These are phyloP conservation scores for Betula pendula DNA, from an alignment of 306 rosid species.

Conservation along the genomic window DNA sequence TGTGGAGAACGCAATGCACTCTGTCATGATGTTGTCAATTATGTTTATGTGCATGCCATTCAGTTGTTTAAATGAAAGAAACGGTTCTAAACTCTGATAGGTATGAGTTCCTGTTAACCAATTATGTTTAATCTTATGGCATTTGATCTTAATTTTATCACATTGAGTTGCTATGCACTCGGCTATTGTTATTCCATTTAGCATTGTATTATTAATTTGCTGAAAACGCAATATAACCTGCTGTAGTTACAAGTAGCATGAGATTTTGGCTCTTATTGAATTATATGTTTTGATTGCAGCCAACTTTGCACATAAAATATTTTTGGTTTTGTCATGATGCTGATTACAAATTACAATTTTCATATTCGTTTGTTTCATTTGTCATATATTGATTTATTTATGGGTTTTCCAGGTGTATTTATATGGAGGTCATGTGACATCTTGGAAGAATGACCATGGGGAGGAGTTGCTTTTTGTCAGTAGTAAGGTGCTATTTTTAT, in stretches of 20 bases:
- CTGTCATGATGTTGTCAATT: neutral
- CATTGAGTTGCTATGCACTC: neutral
- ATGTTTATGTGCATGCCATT: neutral
- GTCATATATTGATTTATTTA: neutral
- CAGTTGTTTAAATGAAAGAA: neutral
- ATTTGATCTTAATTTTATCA: neutral
- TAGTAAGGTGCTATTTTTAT: conserved; percentile 64
- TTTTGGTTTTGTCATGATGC: conserved; percentile 3
- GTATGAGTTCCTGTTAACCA: neutral
- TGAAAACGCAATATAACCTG: neutral
- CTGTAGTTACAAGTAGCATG: neutral
- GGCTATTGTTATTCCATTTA: neutral
- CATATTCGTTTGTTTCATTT: conserved; percentile 21
- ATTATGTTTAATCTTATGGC: neutral
- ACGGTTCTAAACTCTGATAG: neutral
- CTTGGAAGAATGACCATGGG: conserved; percentile 95
- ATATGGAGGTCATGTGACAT: conserved; percentile 93
- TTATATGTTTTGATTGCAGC: neutral
- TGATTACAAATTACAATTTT: neutral
- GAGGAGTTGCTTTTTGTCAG: conserved; percentile 95
- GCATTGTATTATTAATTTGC: no score
- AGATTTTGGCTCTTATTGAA: neutral
- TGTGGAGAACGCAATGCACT: neutral
- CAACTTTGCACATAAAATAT: neutral
- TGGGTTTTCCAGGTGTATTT: conserved; percentile 65